Conservation (phyloP, 805 yeast genomes). For the Cyberlindnera euphorbiiphila region DNA sequence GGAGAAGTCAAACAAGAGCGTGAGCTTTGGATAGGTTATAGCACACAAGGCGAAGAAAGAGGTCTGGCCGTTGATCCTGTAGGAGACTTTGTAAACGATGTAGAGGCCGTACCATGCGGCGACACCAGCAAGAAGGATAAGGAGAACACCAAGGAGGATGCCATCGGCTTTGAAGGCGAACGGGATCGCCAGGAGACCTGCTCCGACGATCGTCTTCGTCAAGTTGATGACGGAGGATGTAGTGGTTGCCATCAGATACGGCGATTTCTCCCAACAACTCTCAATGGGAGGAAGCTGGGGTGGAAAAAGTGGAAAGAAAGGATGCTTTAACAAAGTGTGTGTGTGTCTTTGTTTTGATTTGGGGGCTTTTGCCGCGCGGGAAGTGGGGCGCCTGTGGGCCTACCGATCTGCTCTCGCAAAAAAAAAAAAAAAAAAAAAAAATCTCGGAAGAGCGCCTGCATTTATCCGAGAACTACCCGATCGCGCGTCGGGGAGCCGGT, state of each 20-base stretch:
- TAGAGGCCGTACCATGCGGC: conserved; percentile 68
- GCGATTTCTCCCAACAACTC: not conserved
- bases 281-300: not conserved
- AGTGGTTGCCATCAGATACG: conserved; percentile 21
- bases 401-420: too few relatives aligned
- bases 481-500: too few relatives aligned
- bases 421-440: too few relatives aligned
- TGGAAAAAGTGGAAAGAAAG: not conserved
- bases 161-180: conserved; percentile 70
- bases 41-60: conserved; percentile 70
- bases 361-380: not conserved
- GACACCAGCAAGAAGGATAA: conserved; percentile 58
- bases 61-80: conserved; percentile 50
- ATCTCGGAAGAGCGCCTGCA: conserved; percentile 7
- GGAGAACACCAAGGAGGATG: conserved; percentile 48
- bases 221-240: conserved; percentile 61
- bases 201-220: conserved; percentile 75
- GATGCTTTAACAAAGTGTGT: not conserved
- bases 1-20: conserved; percentile 69
- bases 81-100: conserved; percentile 56
- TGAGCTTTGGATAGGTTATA: conserved; percentile 65
- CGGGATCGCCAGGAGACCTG: conserved; percentile 76
- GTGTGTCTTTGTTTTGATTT: not conserved
- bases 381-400: too few relatives aligned
- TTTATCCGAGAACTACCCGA: conserved; percentile 5